These are phyloP conservation scores for Venturia carpophila DNA, from an alignment of 2,329 filamentous ascomycete genomes.

Conservation along the genomic window DNA sequence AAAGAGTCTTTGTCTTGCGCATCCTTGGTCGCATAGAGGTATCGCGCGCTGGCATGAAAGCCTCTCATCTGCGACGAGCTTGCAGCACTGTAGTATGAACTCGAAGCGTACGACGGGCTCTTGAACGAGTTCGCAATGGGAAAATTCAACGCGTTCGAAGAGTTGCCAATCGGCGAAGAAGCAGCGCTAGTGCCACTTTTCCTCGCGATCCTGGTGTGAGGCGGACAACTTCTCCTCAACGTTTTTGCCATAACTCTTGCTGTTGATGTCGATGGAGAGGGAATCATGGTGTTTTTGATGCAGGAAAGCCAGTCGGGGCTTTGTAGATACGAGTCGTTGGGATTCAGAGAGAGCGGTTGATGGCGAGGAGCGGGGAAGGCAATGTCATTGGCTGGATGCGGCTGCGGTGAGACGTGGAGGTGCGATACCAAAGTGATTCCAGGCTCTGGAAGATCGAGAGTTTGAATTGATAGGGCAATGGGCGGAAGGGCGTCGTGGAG, in stretches of 20 bases:
- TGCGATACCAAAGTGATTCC: neutral
- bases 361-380: conserved; percentile 5
- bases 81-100: neutral
- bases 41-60: neutral
- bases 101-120: neutral
- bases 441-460: neutral
- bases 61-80: neutral
- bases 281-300: neutral
- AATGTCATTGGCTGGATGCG: neutral
- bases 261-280: neutral
- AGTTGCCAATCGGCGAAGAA: neutral
- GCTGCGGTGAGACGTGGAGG: neutral
- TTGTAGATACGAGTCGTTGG: neutral
- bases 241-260: neutral
- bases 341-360: neutral
- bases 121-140: neutral
- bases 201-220: conserved; percentile 1
- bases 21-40: conserved; percentile 32
- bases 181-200: neutral
- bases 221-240: conserved; percentile 9
- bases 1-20: conserved; percentile 50
- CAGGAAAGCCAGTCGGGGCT: neutral
- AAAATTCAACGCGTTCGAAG: neutral
- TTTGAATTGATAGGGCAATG: neutral
- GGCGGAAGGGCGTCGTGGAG: neutral